Evolutionary conservation across 2,329 filamentous ascomycete species (phyloP), one percentile per base, ranked within the genome.

Genomic region (Fusarium irregulare): DNA sequence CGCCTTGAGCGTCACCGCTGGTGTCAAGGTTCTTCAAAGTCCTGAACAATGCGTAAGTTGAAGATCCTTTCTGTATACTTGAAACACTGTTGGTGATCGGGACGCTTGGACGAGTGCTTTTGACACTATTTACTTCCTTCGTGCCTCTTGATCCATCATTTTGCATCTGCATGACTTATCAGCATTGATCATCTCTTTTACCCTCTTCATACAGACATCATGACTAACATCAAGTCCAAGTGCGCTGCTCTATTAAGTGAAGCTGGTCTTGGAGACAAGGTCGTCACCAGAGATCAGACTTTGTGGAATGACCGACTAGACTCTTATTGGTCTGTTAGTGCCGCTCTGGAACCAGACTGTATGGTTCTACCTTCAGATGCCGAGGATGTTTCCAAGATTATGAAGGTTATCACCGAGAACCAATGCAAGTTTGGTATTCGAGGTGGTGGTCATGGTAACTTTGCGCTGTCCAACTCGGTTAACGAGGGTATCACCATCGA

Each of bases 381-480:
- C 8, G 63, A 78, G 8, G 80, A 84, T 60, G 80, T 82, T 9
- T 78, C 81, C 7, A 66, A 69, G 10, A 75, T 77, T 4, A 73
- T 83, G 21, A 79, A 77, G 46, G 72, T 78, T 4, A 71, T 84
- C 1, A 70, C 73, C 27, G 50, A 68, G 7, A 70, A 73, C 9
- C 42, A 74, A 16, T 80, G 78, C 48, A 71, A 75, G 8, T 83
- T 83, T 64, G 81, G 79, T 20, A 77, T 84, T 34, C 76, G 79
- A 3, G 77, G 78, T 20, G 81, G 81, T 37, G 80, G 82, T 5
- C 80, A 82, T 42, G 78, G 74, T 27, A 70, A 74, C 25, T 78
- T 76, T 50, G 62, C 76, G 1, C 68, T 79, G 6, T 72, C 78
- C 57, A 81, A 80, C 73, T 79, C 78, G 51, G 63, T 82, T 13